A percentile compares a stretch with the other conserved stretches of the same genome.
phyloP scores from a whole-genome alignment of 208 protist species.

The Phytomonas sp. region DNA sequence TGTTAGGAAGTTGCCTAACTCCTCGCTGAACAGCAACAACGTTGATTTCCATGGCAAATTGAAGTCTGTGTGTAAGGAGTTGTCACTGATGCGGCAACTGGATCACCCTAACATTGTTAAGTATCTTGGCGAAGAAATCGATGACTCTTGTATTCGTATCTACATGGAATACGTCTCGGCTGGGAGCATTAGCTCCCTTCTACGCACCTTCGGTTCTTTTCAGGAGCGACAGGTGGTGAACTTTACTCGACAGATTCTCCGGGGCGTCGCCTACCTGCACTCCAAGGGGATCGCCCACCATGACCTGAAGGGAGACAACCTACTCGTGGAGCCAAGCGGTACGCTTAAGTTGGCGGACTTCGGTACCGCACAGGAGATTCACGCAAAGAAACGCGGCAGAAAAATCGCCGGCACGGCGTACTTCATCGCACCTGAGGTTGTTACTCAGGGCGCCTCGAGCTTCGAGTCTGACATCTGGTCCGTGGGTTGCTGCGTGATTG shows the following conservation, averaged over 20 bases:
- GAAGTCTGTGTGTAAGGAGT: slow-evolving; percentile 45
- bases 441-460: slow-evolving; percentile 25
- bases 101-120: slow-evolving; percentile 89
- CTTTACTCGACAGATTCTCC: slow-evolving; percentile 76
- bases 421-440: slow-evolving; percentile 89
- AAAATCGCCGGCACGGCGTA: slow-evolving; percentile 81
- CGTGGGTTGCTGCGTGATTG: slow-evolving; percentile 85
- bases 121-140: slow-evolving; percentile 74
- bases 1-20: neutral
- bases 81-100: slow-evolving; percentile 71
- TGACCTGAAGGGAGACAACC: slow-evolving; percentile 90
- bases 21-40: slow-evolving; percentile 7
- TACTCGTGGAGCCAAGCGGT: slow-evolving; percentile 71
- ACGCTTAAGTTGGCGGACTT: slow-evolving; percentile 82
- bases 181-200: slow-evolving; percentile 76
- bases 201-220: slow-evolving; percentile 72
- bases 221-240: slow-evolving; percentile 63
- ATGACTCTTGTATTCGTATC: slow-evolving; percentile 69
- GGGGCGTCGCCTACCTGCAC: slow-evolving; percentile 82
- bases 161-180: slow-evolving; percentile 91
- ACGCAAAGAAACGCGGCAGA: slow-evolving; percentile 8
- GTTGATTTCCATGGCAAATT: neutral
- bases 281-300: slow-evolving; percentile 75
- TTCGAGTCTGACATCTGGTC: slow-evolving; percentile 84
- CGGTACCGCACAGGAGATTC: slow-evolving; percentile 49